Evolutionary conservation across 1,284 basidiomycete species (phyloP).

Genomic region (Trichosporon ovoides): DNA sequence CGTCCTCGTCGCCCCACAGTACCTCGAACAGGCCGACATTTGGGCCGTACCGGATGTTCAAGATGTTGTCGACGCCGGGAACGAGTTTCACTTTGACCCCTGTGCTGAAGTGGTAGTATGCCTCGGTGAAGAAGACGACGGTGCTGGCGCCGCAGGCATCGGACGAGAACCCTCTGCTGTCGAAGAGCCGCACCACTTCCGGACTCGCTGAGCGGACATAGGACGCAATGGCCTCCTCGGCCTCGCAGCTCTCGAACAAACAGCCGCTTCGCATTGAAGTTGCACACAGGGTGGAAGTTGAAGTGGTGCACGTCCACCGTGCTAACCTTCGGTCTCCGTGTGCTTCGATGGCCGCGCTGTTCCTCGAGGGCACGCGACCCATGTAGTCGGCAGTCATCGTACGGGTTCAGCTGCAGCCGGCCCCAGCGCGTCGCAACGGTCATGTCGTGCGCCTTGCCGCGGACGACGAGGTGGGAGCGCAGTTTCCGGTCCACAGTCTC

Average conservation of each 20-base stretch:
- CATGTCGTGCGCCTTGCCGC: neutral
- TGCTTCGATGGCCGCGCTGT: no score
- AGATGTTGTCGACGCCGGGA: neutral
- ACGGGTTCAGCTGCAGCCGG: neutral
- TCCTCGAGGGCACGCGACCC: no score
- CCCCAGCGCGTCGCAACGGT: neutral
- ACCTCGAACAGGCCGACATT: constrained; percentile 1
- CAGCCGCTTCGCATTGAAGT: neutral
- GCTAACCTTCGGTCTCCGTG: neutral
- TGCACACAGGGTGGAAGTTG: neutral
- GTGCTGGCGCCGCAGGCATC: no score
- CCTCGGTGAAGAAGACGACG: neutral
- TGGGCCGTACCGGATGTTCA: neutral
- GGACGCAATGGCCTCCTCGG: neutral
- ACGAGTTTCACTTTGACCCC: neutral
- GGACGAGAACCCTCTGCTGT: neutral
- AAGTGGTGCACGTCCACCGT: constrained; percentile 1
- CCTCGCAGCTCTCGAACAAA: neutral
- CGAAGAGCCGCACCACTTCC: neutral
- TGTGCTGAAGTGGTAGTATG: neutral
- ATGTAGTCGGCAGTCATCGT: no score
- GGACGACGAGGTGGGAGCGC: neutral
- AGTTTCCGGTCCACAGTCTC: neutral
- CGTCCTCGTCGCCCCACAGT: neutral
- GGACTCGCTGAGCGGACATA: neutral